These are phyloP conservation scores for Diplotaxis tenuifolia DNA, from an alignment of 345 rosid species.

Conservation along the genomic window DNA sequence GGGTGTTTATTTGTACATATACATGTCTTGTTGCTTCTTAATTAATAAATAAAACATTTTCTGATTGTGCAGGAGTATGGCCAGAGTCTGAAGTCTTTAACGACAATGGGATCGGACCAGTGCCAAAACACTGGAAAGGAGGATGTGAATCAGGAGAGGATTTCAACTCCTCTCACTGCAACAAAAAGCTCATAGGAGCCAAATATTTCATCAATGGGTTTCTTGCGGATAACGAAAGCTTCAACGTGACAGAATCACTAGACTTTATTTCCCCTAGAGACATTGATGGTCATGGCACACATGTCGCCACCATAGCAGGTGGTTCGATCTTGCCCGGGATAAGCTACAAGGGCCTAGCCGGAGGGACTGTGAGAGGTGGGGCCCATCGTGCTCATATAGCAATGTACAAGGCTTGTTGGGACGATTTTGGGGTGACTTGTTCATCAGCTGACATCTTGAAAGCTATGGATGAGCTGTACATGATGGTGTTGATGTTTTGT, in stretches of 20 bases:
- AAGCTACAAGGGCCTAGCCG: not conserved
- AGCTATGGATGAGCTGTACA: not conserved
- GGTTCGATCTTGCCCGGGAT: not conserved
- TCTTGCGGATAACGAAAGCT: not conserved
- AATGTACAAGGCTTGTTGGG: not conserved
- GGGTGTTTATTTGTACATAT: not conserved
- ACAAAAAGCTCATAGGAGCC: not conserved
- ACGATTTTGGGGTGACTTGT: not conserved
- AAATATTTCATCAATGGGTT: not conserved
- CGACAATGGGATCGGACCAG: not conserved
- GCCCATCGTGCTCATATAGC: not conserved
- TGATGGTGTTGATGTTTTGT: not conserved
- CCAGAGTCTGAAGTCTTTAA: not conserved
- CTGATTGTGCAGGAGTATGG: not conserved
- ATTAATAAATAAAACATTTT: not conserved
- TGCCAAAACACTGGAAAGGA: not conserved
- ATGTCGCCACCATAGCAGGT: not conserved
- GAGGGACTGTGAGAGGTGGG: not conserved
- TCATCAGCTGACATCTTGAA: not conserved
- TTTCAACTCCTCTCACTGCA: not conserved
- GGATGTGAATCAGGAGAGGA: not conserved
- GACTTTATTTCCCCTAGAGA: not conserved
- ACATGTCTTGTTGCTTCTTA: not conserved
- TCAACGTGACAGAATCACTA: not conserved
- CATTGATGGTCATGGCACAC: not conserved